phyloP scores from a whole-genome alignment of 2,329 filamentous ascomycete species.

The Penicillium brevicompactum region DNA sequence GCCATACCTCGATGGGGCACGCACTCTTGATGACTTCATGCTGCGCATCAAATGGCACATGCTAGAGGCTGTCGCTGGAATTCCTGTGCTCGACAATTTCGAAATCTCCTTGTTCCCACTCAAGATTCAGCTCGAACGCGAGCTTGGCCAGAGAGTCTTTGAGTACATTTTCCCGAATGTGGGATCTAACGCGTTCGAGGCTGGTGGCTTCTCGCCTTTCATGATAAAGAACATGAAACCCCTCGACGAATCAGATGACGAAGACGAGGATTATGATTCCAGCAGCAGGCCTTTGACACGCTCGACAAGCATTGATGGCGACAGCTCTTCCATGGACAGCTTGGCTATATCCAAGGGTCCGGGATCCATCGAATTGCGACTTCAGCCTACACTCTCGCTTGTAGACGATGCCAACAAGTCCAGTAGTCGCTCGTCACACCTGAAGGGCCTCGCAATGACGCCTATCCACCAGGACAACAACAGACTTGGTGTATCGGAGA shows the following conservation, averaged over 20 bases:
- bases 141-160: slow-evolving; percentile 89
- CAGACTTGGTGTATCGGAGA: slow-evolving; percentile 23
- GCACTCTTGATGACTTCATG: slow-evolving; percentile 71
- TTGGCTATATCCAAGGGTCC: slow-evolving; percentile 61
- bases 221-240: slow-evolving; percentile 57
- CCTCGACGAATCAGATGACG: slow-evolving; percentile 48
- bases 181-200: slow-evolving; percentile 57
- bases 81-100: slow-evolving; percentile 95
- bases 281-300: slow-evolving; percentile 25
- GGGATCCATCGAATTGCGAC: slow-evolving; percentile 76
- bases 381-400: slow-evolving; percentile 76
- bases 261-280: slow-evolving; percentile 37
- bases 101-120: slow-evolving; percentile 92
- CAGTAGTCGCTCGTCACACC: slow-evolving; percentile 33
- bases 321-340: slow-evolving; percentile 47
- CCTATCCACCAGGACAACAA: slow-evolving; percentile 33
- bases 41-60: slow-evolving; percentile 96
- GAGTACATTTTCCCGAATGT: slow-evolving; percentile 96
- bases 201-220: slow-evolving; percentile 53
- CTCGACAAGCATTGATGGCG: slow-evolving; percentile 39
- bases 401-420: slow-evolving; percentile 42
- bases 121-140: slow-evolving; percentile 88
- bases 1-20: slow-evolving; percentile 74
- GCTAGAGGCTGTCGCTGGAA: slow-evolving; percentile 96
- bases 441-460: slow-evolving; percentile 39